These are phyloP conservation scores for Stylonectria norvegica DNA, from an alignment of 2,329 filamentous ascomycete species.

Conservation along the genomic window DNA sequence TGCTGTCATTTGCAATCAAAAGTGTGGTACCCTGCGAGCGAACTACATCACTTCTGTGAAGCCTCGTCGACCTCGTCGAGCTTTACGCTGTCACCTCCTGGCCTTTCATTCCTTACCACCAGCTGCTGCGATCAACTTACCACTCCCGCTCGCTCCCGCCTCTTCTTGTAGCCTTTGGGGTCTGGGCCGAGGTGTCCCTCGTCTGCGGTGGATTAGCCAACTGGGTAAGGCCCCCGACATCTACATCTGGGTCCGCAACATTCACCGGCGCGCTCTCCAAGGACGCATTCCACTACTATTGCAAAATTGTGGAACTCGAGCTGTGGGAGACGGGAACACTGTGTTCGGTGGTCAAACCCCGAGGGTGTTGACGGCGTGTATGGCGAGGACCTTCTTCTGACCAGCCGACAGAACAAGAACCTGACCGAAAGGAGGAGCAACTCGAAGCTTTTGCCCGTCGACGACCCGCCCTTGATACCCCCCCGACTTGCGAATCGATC, in stretches of 20 bases:
- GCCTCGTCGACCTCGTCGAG: too few relatives aligned
- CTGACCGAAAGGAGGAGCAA: slow-evolving; percentile 25
- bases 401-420: slow-evolving; percentile 25
- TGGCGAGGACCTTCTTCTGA: slow-evolving; percentile 22
- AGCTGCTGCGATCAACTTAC: background rate
- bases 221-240: background rate
- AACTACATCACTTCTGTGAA: slow-evolving; percentile 8
- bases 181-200: slow-evolving; percentile 4
- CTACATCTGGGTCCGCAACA: slow-evolving; percentile 1
- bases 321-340: slow-evolving; percentile 4
- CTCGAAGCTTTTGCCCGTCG: slow-evolving; percentile 7
- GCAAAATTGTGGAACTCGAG: slow-evolving; percentile 2
- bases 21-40: slow-evolving; percentile 5
- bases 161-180: background rate
- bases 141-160: background rate
- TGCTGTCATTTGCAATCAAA: slow-evolving; percentile 31
- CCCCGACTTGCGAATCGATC: slow-evolving; percentile 1
- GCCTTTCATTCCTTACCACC: background rate
- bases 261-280: background rate
- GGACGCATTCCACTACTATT: too few relatives aligned
- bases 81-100: slow-evolving; percentile 1
- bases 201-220: background rate
- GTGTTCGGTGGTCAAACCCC: slow-evolving; percentile 3
- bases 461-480: slow-evolving; percentile 12
- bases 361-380: slow-evolving; percentile 20